These are phyloP conservation scores for Asterionellopsis glacialis DNA, from an alignment of 108 stramenopile species.

Conservation along the genomic window DNA sequence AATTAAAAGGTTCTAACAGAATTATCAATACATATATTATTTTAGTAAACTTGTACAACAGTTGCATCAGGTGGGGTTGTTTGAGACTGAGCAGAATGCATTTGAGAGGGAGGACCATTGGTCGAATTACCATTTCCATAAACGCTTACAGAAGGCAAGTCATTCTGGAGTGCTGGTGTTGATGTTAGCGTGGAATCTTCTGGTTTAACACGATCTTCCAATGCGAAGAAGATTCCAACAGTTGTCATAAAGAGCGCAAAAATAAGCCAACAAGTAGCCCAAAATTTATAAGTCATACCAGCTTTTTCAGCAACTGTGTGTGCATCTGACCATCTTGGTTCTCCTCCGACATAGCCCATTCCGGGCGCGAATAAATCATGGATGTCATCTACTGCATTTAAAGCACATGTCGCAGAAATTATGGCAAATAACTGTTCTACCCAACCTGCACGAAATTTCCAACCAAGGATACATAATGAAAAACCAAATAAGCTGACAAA, in stretches of 20 bases:
- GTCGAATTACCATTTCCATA: too few species aligned
- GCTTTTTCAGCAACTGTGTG: slow-evolving; percentile 30
- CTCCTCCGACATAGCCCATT: slow-evolving; percentile 23
- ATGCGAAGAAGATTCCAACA: slow-evolving; percentile 35
- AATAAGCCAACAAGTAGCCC: slow-evolving; percentile 40
- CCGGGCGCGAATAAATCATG: slow-evolving; percentile 31
- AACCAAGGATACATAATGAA: slow-evolving; percentile 3
- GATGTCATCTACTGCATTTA: slow-evolving; percentile 37
- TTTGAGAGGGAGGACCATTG: too few species aligned
- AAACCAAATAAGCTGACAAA: slow-evolving; percentile 31
- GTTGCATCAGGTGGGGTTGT: too few species aligned
- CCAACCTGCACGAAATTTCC: slow-evolving; percentile 21
- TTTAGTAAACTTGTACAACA: too few species aligned
- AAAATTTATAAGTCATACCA: slow-evolving; percentile 26
- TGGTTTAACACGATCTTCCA: background rate
- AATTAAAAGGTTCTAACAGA: too few species aligned
- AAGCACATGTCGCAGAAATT: slow-evolving; percentile 37
- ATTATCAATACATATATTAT: too few species aligned
- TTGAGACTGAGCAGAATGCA: too few species aligned
- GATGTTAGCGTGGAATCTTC: too few species aligned
- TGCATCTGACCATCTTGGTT: slow-evolving; percentile 18
- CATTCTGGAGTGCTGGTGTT: too few species aligned
- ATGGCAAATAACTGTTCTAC: slow-evolving; percentile 29
- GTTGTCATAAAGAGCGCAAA: slow-evolving; percentile 27
- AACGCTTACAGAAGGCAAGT: too few species aligned